Percentiles rank a stretch among this genome's conserved stretches.
phyloP scores from a whole-genome alignment of 1,284 basidiomycete genomes.

The Chondrostereum purpureum region DNA sequence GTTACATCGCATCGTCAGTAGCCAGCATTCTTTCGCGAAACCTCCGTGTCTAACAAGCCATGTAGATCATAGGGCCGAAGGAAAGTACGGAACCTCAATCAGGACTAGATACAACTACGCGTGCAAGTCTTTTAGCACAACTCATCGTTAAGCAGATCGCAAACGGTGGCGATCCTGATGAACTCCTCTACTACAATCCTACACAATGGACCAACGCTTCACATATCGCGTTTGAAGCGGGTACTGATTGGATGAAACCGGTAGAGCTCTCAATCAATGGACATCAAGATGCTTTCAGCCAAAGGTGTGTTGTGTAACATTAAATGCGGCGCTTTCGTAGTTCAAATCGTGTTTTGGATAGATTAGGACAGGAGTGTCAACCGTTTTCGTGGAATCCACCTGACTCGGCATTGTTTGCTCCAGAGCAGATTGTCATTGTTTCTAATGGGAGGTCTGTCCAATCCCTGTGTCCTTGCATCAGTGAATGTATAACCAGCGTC shows the following conservation, averaged over 20 bases:
- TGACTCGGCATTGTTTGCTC: slow-evolving; percentile 41
- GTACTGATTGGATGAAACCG: slow-evolving; percentile 39
- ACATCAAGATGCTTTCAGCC: slow-evolving; percentile 40
- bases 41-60: neutral
- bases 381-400: slow-evolving; percentile 41
- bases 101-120: slow-evolving; percentile 46
- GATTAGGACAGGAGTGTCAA: slow-evolving; percentile 53
- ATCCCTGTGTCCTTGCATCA: slow-evolving; percentile 1
- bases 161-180: slow-evolving; percentile 39
- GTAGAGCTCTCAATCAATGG: slow-evolving; percentile 39
- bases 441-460: slow-evolving; percentile 42
- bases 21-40: no score
- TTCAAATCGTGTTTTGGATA: no score
- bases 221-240: slow-evolving; percentile 34
- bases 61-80: slow-evolving; percentile 48
- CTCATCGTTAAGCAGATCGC: slow-evolving; percentile 40
- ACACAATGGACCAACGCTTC: slow-evolving; percentile 45
- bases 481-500: slow-evolving; percentile 1
- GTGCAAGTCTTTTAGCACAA: slow-evolving; percentile 45
- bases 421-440: slow-evolving; percentile 47
- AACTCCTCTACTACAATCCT: slow-evolving; percentile 43
- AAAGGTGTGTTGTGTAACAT: slow-evolving; percentile 25
- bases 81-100: slow-evolving; percentile 48
- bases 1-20: slow-evolving; percentile 53
- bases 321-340: slow-evolving; percentile 2